Base-by-base conservation (phyloP, 1,284 basidiomycete species). In the Cryptococcus neoformans region DNA sequence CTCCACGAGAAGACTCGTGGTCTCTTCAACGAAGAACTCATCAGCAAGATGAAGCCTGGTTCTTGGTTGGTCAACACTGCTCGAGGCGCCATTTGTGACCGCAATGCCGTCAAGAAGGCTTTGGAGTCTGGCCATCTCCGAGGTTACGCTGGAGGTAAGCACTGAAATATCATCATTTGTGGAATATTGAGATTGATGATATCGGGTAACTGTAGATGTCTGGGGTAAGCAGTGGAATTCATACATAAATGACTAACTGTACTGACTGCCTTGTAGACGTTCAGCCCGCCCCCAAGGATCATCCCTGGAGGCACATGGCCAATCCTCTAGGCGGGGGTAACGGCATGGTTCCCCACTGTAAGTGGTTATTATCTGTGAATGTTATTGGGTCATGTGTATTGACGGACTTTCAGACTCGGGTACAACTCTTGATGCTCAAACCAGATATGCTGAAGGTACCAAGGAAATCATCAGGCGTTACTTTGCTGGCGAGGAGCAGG, bases 1-100 rank as follows among this genome's bases (percentile, higher is more conserved):
- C 82, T 97, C 36, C 91, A 95, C 81, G 91, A 93, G 73, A 86
- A 87, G 44, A 95, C 92, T 41, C 80, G 81, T 49, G 89, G 87
- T 21, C 83, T 93, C 38, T 81, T 93, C 70, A 90, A 92, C 81
- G 83, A 84, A 45, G 89, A 93, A 42, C 85, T 90, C 51, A 81
- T 98, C 67, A 83, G 84, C 72, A 87, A 90, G 80, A 90, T 96
- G 84, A 96, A 97, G 84, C 88, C 89, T 71, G 83, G 82, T 50
- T 83, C 88, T n/a, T 93, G 89, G 88, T 83, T 94, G 65, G 86
- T 95, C 73, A 94, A 95, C 84, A 94, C 92, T 37, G 92, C 92
- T 45, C 90, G 92, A 68, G 93, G 93, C 48, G 93, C 93, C 51
- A 93, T 97, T 71, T 90, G 87, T 75, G 87, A 92, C 79, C 86